Percentiles rank a stretch among this genome's conserved stretches.
phyloP scores from a whole-genome alignment of 192 early-diverging fungal species.

The Mortierella hygrophila region DNA sequence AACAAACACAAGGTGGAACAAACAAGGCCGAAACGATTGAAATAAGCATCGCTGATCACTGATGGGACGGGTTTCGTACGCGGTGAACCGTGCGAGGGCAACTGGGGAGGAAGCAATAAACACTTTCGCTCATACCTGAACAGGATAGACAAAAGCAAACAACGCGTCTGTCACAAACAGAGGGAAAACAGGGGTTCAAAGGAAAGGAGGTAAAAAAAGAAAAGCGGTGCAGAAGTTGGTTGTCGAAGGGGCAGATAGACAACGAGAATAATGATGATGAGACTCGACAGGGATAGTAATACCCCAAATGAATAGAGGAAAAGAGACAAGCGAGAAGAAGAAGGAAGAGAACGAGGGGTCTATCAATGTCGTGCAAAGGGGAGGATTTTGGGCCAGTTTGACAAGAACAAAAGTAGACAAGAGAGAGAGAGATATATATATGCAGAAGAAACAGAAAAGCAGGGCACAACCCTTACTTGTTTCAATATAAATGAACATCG shows the following conservation, averaged over 20 bases:
- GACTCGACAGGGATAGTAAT: not conserved
- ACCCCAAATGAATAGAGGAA: not conserved
- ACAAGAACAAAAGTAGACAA: too few species aligned
- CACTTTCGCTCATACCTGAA: not conserved
- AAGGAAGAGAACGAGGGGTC: not conserved
- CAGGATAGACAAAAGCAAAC: not conserved
- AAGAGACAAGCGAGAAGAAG: not conserved
- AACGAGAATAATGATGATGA: not conserved
- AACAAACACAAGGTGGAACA: not conserved
- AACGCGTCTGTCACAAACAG: not conserved
- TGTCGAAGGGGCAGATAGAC: not conserved
- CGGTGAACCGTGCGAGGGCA: not conserved
- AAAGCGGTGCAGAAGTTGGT: not conserved
- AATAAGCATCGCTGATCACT: not conserved
- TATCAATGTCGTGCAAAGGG: not conserved
- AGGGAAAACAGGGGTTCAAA: too few species aligned
- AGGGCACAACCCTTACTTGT: too few species aligned
- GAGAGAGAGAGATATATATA: too few species aligned
- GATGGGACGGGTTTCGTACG: not conserved
- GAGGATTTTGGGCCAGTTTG: too few species aligned
- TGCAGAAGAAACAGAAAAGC: too few species aligned
- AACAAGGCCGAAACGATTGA: not conserved
- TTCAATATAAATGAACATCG: too few species aligned
- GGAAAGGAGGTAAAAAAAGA: too few species aligned
- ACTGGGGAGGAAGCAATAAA: not conserved